These are phyloP conservation scores for Malassezia pachydermatis DNA, from an alignment of 1,284 basidiomycete genomes.

Conservation along the genomic window DNA sequence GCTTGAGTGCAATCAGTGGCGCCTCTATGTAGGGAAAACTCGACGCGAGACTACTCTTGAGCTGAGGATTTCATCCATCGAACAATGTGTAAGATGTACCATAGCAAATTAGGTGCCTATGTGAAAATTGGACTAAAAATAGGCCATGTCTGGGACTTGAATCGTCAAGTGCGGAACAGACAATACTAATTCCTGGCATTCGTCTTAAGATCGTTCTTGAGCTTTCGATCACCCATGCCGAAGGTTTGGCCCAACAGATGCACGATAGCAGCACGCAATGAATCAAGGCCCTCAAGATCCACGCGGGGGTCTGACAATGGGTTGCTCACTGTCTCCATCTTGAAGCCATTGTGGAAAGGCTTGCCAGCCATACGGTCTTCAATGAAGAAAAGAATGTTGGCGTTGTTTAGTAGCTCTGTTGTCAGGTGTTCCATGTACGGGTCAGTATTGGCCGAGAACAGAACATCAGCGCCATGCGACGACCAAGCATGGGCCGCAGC, in stretches of 20 bases:
- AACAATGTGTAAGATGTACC: too few relatives aligned
- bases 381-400: constrained; percentile 24
- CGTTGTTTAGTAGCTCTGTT: constrained; percentile 22
- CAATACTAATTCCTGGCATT: too few relatives aligned
- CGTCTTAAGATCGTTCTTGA: not conserved
- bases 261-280: not conserved
- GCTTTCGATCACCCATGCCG: not conserved
- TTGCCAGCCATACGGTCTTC: constrained; percentile 21
- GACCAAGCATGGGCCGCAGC: constrained; percentile 25
- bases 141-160: too few relatives aligned
- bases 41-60: constrained; percentile 47
- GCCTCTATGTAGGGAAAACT: constrained; percentile 32
- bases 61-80: constrained; percentile 18
- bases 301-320: not conserved
- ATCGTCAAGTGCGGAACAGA: too few relatives aligned
- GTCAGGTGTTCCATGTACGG: constrained; percentile 25
- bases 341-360: not conserved
- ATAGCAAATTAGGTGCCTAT: not conserved
- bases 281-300: not conserved
- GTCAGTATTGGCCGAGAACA: constrained; percentile 17
- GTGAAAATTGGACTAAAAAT: too few relatives aligned
- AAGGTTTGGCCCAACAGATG: not conserved
- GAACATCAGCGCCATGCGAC: constrained; percentile 29
- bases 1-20: constrained; percentile 48
- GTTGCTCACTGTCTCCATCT: not conserved